Base-by-base conservation (phyloP, 129 eudicot genomes). In the Smallanthus sonchifolius region DNA sequence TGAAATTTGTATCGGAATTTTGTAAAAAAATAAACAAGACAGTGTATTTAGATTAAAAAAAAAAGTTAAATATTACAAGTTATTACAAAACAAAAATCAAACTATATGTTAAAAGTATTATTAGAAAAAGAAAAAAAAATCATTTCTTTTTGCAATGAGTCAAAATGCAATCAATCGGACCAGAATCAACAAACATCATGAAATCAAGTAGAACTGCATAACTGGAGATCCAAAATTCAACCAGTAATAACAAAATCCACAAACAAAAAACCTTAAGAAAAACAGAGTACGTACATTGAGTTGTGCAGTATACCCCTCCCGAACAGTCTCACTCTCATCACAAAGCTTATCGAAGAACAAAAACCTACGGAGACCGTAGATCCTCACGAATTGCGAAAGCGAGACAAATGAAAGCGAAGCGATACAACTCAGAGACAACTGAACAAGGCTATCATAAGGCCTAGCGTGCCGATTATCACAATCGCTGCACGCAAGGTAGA, bases 341-440 rank as follows among this genome's bases (percentile, higher is more conserved):
- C 87, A 78, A 10, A 93, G 86, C 82, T 86, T 87, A 85, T 93
- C 98, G 39, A 93, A 83, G 76, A 93, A 93, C 69, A 93, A 80
- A 80, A 90, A 90, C 68, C 92, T 83, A 19, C 97, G 42, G 0
- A 93, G 72, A 7, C 98, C 98, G 69, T 70, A 90, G 37, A 57
- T 80, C 76, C 81, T 74, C 1, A 86, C 70, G 37, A 93, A 93
- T 16, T 49, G 44, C 16, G 98, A 75, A 2, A 93, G 59, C 38
- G 89, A 86, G 7, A 90, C 7, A 66, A 93, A 93, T 17, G 98
- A 93, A 6, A 93, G 82, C 52, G 95, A 69, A 0, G 98, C 92
- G 11, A 93, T 59, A 36, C 82, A 28, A 71, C 87, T 84, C 54
- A 93, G 85, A 15, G 98, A 93, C 74, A 93, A 61, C 79, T 93